Base-by-base conservation (phyloP, 306 rosid species). In the Astragalus membranaceus region DNA sequence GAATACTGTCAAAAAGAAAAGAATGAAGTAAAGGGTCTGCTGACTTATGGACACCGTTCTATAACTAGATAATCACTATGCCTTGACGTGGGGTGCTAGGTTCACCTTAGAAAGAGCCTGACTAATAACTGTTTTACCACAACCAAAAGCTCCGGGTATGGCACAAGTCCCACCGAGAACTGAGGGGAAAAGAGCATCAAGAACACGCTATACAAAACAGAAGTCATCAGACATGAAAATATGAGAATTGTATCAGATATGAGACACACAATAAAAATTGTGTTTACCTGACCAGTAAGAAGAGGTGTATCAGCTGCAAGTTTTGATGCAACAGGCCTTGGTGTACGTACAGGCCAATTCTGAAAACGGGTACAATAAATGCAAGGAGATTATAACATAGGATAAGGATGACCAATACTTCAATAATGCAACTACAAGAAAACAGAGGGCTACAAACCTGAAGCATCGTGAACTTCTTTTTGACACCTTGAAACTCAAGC, bases 81-180 rank as follows among this genome's bases (percentile, higher is more conserved):
- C 39, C 63, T 49, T 10, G 12, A 50, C 33, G 37, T 74, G 54
- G 50, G 5, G 64, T 15, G 69, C 61, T 20, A 63, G 44, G 35
- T 69, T 76, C 72, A 91, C 99, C 90, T 95, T 95, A 20, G 99
- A 95, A 83, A 95, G 99, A 69, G 99, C 99, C 75, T 95, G 99
- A 86, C 99, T 95, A 78, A 95, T 91, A 74, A 95, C 99, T 6
- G 99, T 95, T 84, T 95, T 95, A 32, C 99, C 99, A 83, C 99
- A 95, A 60, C 99, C 99, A 78, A 95, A 95, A 67, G 99, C 99
- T 55, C 97, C 97, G 65, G 99, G 99, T 13, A 95, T 95, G 83
- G 99, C 99, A 86, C 99, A 95, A 36, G 99, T 95, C 57, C 99
- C 99, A 62, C 99, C 99, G 78, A 95, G 99, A 77, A 95, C 99